These are phyloP conservation scores for Asterophora lycoperdoides DNA, from an alignment of 768 basidiomycete genomes.

Conservation along the genomic window DNA sequence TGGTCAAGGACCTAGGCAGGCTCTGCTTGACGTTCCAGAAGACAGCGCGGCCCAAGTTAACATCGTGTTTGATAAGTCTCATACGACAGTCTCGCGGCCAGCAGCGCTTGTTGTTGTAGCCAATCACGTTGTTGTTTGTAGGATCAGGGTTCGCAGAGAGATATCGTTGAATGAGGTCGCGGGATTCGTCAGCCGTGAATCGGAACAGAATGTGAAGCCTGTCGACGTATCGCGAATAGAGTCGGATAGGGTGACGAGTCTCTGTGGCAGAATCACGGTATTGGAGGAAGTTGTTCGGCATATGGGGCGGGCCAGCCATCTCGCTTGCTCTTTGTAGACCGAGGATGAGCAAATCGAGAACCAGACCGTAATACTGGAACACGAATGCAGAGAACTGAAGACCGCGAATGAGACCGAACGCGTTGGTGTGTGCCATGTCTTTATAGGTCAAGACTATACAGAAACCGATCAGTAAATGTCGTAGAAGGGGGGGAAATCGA, in stretches of 20 bases:
- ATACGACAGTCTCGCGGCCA: constrained; percentile 99
- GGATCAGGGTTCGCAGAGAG: constrained; percentile 97
- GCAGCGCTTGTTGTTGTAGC: constrained; percentile 98
- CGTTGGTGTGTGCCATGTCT: constrained; percentile 98
- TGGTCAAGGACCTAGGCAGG: constrained; percentile 90
- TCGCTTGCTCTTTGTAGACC: constrained; percentile 98
- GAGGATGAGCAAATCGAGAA: constrained; percentile 91
- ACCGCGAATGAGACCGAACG: constrained; percentile 94
- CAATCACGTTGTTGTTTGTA: constrained; percentile 98
- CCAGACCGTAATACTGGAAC: constrained; percentile 97
- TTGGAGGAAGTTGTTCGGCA: constrained; percentile 98
- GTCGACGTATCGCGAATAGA: constrained; percentile 97
- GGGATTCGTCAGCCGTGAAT: constrained; percentile 94
- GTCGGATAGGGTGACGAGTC: constrained; percentile 94
- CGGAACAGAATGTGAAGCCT: constrained; percentile 94
- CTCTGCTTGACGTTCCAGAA: constrained; percentile 99
- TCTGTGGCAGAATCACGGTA: constrained; percentile 94
- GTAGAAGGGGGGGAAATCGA: background rate
- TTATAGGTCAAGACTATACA: constrained; percentile 78
- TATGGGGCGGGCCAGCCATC: constrained; percentile 96
- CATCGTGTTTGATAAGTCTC: constrained; percentile 98
- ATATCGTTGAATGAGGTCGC: constrained; percentile 97
- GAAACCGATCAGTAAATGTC: background rate
- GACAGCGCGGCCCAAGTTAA: constrained; percentile 95
- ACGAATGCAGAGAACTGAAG: constrained; percentile 98